Base-by-base conservation (phyloP, 208 protist genomes). In the Naegleria fowleri region DNA sequence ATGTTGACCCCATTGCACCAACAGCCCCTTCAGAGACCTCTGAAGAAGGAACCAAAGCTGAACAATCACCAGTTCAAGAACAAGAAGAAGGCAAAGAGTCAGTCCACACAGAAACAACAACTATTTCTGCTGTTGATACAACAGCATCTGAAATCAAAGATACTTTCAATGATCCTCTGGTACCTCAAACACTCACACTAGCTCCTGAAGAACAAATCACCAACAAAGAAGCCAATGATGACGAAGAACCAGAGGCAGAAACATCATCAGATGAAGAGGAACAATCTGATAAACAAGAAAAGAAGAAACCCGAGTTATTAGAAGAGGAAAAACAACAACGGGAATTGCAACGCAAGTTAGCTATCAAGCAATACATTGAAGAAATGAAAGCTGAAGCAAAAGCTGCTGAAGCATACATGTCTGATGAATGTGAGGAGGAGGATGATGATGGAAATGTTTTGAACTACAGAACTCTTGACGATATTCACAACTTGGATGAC, bases 391-490 rank as follows among this genome's bases (percentile, higher is more conserved):
- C 19, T 2, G 67, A 79, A 79, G 67, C 16, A 13, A 29, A 79
- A 9, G 29, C 16, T 36, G 67, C 67, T 13, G 6, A 67, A 67
- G 55, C 29, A 25, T 79, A 79, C 29, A 29, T 79, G 29, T 79
- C 67, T 36, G 67, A 79, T 79, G 67, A 79, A 79, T 79, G 67
- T 33, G 67, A 79, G 36, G 67, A 79, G n/a, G 67, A 79, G 36
- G 67, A 79, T 36, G 67, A 79, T 36, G 67, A 79, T 36, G 67
- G 67, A 79, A 79, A 79, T 79, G 29, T 79, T 0, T 29, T 79
- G 29, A 33, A 36, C 16, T 36, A 36, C 9, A 79, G n/a, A 33
- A 67, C 55, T 29, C n/a, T 79, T 0, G 67, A 79, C 2, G 67
- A 79, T 9, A 13, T 36, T 11, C 5, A 79, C 16, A 9, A 79